A percentile compares a stretch with the other conserved stretches of the same genome.
Conservation (phyloP, 106 monocot genomes). For the Dendrobium chrysotoxum region DNA sequence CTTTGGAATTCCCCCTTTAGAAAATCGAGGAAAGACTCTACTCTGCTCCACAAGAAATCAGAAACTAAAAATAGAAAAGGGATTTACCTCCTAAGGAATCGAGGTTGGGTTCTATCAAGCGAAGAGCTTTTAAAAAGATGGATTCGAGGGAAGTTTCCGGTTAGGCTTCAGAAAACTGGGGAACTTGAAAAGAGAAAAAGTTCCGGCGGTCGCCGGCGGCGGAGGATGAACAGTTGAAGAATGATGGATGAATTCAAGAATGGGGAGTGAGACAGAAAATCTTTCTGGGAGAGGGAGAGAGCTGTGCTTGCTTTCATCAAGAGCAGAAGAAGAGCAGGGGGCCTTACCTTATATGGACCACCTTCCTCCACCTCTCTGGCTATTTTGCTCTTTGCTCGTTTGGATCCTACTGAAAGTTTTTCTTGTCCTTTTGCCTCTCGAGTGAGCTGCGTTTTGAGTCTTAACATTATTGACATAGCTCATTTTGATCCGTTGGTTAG, state of each 20-base stretch:
- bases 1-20: neutral
- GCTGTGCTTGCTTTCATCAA: neutral
- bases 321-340: neutral
- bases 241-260: neutral
- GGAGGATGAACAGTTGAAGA: neutral
- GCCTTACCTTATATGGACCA: neutral
- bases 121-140: neutral
- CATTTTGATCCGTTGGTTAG: too few relatives aligned
- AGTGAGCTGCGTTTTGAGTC: too few relatives aligned
- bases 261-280: neutral
- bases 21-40: neutral
- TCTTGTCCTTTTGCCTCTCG: too few relatives aligned
- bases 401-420: neutral
- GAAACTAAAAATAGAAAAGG: neutral
- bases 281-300: too few relatives aligned
- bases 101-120: slow-evolving; percentile 1
- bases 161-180: neutral
- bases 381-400: neutral
- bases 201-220: neutral
- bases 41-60: neutral
- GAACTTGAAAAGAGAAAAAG: neutral
- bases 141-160: neutral
- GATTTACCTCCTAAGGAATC: neutral
- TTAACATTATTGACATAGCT: too few relatives aligned
- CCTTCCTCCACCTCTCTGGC: neutral